Evolutionary conservation across 1,284 basidiomycete species (phyloP), one percentile per base, ranked within the genome.

Genomic region (Ganoderma lingzhi): DNA sequence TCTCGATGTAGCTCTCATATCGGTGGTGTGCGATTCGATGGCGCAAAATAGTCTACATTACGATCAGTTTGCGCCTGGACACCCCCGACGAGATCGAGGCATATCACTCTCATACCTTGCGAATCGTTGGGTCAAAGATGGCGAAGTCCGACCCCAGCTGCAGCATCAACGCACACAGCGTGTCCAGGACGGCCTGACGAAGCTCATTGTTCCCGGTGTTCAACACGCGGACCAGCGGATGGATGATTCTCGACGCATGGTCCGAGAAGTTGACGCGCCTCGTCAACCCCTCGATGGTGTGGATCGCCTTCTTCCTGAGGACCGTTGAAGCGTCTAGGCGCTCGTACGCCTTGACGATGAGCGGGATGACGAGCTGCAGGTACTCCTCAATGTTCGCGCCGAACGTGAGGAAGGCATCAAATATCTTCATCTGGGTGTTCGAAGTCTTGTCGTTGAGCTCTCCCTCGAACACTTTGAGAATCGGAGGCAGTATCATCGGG

Each of bases 211-310:
- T 92, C 6, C 88, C 84, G n/a, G 86, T 86, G 55, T 92, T 90
- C 65, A 99, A 84, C 4, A 98, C 94, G 59, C 98, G 90, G 51
- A 97, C 93, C 17, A 99, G 86, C 2, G 98, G 97, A 77, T 99
- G 98, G 32, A 99, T 95, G 76, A 99, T 98, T 60, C 97, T 90
- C 23, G 96, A 98, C 9, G 97, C 96, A 77, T 99, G 97, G 78
- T 99, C 98, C n/a, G 95, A 97, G 79, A 99, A 98, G 82, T 99
- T 99, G 76, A 99, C 96, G 73, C 97, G 91, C 73, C 93, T 89
- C 17, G 96, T 96, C 23, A 99, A 84, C 39, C 95, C 94, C 58
- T 96, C 96, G 23, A 99, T 94, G 0, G 96, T 97, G 71, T 94
- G 90, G 62, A 99, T 93, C 0, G 97, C 97, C 60, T 92, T 90